Conservation (phyloP, 768 basidiomycete genomes). For the Baorangia bicolor region DNA sequence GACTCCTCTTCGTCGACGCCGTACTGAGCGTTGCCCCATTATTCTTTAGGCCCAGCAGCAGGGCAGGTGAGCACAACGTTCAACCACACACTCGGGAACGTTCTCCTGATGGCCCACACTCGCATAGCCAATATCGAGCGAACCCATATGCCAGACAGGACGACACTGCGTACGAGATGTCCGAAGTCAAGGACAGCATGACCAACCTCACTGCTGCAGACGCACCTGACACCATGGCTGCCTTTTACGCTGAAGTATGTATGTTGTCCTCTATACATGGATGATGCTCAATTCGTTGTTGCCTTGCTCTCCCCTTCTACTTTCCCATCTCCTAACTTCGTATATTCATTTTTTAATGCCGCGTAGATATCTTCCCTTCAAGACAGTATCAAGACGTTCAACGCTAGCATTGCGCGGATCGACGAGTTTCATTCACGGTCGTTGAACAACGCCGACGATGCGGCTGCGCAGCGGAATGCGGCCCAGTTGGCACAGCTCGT, state of each 20-base stretch:
- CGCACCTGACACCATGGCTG: constrained; percentile 56
- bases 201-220: constrained; percentile 49
- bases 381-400: constrained; percentile 66
- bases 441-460: constrained; percentile 75
- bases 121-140: constrained; percentile 34
- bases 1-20: not conserved
- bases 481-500: constrained; percentile 68
- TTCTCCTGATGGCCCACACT: not conserved
- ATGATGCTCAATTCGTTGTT: not conserved
- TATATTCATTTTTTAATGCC: not conserved
- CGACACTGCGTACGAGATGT: constrained; percentile 63
- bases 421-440: constrained; percentile 72
- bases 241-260: constrained; percentile 73
- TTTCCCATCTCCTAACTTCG: not conserved
- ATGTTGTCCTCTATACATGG: not conserved
- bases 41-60: constrained; percentile 64
- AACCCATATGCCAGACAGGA: constrained; percentile 74
- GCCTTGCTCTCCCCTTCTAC: not conserved
- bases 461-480: constrained; percentile 55
- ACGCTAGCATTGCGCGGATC: constrained; percentile 66
- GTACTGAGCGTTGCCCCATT: constrained; percentile 4
- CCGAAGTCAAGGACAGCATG: constrained; percentile 60
- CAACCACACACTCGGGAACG: not conserved
- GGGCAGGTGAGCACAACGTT: constrained; percentile 41
- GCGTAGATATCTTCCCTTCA: constrained; percentile 71